Percentiles rank a stretch among this genome's conserved stretches.
Evolutionary conservation across 2,329 filamentous ascomycete genomes (phyloP).

Genomic region (Geoglossum cookeanum): DNA sequence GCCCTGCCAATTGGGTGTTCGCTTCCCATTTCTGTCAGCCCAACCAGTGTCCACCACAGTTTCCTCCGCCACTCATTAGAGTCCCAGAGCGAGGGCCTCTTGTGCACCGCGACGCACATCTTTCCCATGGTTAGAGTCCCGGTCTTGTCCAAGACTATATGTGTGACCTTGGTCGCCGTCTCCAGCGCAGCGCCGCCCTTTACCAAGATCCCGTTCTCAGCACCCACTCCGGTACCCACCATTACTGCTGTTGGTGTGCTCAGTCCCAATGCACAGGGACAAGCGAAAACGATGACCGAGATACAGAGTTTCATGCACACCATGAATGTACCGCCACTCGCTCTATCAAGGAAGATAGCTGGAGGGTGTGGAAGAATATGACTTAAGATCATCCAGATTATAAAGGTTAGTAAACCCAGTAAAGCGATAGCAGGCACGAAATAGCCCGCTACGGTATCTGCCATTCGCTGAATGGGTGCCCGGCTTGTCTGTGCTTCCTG

Average conservation of each 20-base stretch:
- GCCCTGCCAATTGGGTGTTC: constrained; percentile 94
- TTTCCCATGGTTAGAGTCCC: constrained; percentile 86
- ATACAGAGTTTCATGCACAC: constrained; percentile 95
- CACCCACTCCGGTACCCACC: constrained; percentile 95
- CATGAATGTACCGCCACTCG: constrained; percentile 82
- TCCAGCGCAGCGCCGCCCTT: constrained; percentile 90
- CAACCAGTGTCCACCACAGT: constrained; percentile 91
- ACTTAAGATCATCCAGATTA: constrained; percentile 86
- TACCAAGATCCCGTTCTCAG: constrained; percentile 90
- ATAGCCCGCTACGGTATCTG: constrained; percentile 77
- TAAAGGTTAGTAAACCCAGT: constrained; percentile 69
- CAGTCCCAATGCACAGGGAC: constrained; percentile 87
- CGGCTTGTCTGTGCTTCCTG: constrained; percentile 91
- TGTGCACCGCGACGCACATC: constrained; percentile 70
- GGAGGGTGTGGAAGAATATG: constrained; percentile 73
- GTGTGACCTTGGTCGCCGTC: constrained; percentile 72
- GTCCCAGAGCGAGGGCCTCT: constrained; percentile 49
- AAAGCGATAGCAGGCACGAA: constrained; percentile 81
- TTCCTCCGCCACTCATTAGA: constrained; percentile 46
- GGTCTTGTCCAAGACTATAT: constrained; percentile 89
- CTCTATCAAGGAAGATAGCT: constrained; percentile 61
- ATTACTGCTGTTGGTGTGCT: constrained; percentile 95
- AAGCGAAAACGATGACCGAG: constrained; percentile 95
- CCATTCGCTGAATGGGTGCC: constrained; percentile 84
- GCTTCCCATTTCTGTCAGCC: constrained; percentile 85